Evolutionary conservation across 1,139 yeast species (phyloP), one percentile per base, ranked within the genome.

Genomic region (Groenewaldozyma auringiensis): DNA sequence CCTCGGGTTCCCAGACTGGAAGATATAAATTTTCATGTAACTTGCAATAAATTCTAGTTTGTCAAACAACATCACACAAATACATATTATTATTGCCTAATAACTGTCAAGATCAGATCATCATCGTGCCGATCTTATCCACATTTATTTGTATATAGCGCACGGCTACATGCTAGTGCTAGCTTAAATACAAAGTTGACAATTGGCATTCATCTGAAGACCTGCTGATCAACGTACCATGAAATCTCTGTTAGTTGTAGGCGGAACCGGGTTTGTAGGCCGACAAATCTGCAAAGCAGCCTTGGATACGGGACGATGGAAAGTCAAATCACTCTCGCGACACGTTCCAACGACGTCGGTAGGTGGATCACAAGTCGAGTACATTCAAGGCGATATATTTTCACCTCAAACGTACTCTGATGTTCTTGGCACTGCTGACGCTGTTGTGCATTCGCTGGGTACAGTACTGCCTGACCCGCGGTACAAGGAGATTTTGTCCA

Each of bases 381-480:
- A 59, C 25, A 21, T 35, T 16, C 38, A 70, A 41, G 94, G 83
- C 1, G 78, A 87, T 60, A 72, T 86, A 1, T 82, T 85, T 56
- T 67, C 79, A 25, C 85, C 88, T 0, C 61, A 69, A 0, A 68
- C 81, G 0, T 85, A 85, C 60, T 54, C 60, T 21, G 61, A 69
- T 3, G 65, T 72, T 37, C 60, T 87, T 33, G 51, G 59, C 29
- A 70, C 72, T 36, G 75, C 79, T 1, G 71, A 72, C 42, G 79
- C 84, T 0, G 92, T 87, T 1, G 89, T 88, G n/a, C 95, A 87
- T 60, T 75, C 92, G 0, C 70, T 88, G 50, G 96, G 96, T 0
- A 71, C 83, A 14, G 65, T 87, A 11, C 67, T 86, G 42, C 92
- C 55, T n/a, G 51, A 84, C 55, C 75, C 82, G 52, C 76, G 74